These are phyloP conservation scores for Blastobotrys proliferans DNA, from an alignment of 1,139 yeast species.

Conservation along the genomic window DNA sequence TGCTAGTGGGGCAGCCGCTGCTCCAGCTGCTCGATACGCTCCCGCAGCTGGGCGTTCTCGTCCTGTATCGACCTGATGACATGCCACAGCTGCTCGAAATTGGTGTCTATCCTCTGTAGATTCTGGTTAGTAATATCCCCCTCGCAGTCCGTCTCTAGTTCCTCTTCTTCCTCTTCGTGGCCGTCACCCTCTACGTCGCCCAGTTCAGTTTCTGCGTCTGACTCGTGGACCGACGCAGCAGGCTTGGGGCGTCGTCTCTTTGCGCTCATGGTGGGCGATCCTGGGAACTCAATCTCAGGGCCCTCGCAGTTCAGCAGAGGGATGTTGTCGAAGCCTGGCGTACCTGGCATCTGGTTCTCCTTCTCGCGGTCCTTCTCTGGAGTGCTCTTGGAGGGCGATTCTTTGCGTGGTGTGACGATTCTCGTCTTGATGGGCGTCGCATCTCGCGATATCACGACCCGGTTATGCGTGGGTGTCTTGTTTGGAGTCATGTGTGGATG, in stretches of 20 bases:
- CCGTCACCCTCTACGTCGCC: not conserved
- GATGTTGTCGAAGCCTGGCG: slow-evolving; percentile 4
- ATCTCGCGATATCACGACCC: slow-evolving; percentile 7
- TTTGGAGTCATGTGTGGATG: too few relatives aligned
- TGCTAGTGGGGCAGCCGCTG: too few relatives aligned
- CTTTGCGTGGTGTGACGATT: not conserved
- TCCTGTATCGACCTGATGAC: not conserved
- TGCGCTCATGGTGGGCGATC: slow-evolving; percentile 7
- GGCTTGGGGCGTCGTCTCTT: not conserved
- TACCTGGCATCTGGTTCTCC: slow-evolving; percentile 1
- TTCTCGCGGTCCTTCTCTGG: slow-evolving; percentile 1
- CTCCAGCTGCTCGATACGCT: slow-evolving; percentile 1
- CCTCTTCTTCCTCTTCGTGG: not conserved
- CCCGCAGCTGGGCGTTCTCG: slow-evolving; percentile 2
- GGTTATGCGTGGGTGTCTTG: slow-evolving; percentile 4
- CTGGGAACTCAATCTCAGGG: slow-evolving; percentile 9
- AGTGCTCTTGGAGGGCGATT: not conserved
- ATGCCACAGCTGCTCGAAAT: slow-evolving; percentile 4
- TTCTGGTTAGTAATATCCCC: not conserved
- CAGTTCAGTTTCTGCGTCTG: not conserved
- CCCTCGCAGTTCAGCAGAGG: slow-evolving; percentile 5
- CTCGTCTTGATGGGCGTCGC: not conserved
- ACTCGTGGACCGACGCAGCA: not conserved
- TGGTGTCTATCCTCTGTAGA: not conserved
- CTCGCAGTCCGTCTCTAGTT: slow-evolving; percentile 1